These are phyloP conservation scores for Zygosaccharomyces pseudorouxii DNA, from an alignment of 805 yeast genomes.

Conservation along the genomic window DNA sequence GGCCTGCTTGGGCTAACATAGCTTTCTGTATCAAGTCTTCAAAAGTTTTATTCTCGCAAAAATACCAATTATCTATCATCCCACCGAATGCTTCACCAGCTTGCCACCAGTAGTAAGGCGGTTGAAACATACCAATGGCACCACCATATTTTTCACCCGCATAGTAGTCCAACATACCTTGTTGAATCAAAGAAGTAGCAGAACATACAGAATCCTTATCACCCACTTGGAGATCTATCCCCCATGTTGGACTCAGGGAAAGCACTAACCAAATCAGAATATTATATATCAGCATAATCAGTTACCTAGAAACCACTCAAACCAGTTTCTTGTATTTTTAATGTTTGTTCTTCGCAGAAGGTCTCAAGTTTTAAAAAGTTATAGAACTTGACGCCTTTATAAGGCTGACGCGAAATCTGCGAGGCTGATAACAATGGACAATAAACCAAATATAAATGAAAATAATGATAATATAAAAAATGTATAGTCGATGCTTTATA, in stretches of 20 bases:
- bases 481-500: neutral
- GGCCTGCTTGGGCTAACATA: slow-evolving; percentile 39
- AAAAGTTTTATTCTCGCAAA: slow-evolving; percentile 64
- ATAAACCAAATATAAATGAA: neutral
- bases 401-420: slow-evolving; percentile 5
- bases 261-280: neutral
- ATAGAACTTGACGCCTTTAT: neutral
- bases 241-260: slow-evolving; percentile 13
- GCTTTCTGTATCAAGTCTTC: slow-evolving; percentile 55
- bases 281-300: slow-evolving; percentile 3
- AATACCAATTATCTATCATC: slow-evolving; percentile 66
- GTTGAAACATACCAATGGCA: slow-evolving; percentile 61
- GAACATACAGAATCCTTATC: slow-evolving; percentile 46
- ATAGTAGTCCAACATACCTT: slow-evolving; percentile 65
- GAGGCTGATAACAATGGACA: slow-evolving; percentile 1
- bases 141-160: slow-evolving; percentile 59
- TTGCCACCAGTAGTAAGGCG: slow-evolving; percentile 86
- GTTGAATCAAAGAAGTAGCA: slow-evolving; percentile 53
- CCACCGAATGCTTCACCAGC: slow-evolving; percentile 75
- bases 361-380: neutral
- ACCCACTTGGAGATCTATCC: slow-evolving; percentile 39
- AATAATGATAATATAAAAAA: neutral
- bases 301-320: neutral
- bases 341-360: neutral
- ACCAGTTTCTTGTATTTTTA: neutral